Base-by-base conservation (phyloP, 345 rosid genomes). In the Clarkia xantiana region DNA sequence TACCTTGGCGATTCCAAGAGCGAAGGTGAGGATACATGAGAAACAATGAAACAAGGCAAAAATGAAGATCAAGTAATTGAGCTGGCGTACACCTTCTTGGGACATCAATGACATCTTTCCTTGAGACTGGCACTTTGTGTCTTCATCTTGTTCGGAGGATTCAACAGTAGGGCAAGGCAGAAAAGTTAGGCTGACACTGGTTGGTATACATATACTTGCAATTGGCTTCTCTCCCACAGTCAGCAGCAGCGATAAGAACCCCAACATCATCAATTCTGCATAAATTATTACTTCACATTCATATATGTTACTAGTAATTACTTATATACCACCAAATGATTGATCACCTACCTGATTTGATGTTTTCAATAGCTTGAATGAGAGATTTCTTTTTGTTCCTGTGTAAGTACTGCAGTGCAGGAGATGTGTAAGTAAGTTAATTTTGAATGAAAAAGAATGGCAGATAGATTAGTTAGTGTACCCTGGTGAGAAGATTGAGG, bases 1-100 rank as follows among this genome's bases (percentile, higher is more conserved):
- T 67, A 78, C 87, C 87, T 76, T 80, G 60, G 87, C 87, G 77
- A 74, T 72, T 46, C 87, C 83, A 38, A 80, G 73, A 4, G 68
- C 57, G 53, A 76, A 80, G 1, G 71, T 80, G 56, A 72, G 70
- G 20, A 74, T 42, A 64, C 70, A 59, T 2, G 80, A 76, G 14
- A 72, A 43, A 23, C 67, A 68, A 54, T 74, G 87, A 60, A 80
- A 72, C 47, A 70, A 62, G 42, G 87, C 83, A 44, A 80, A 55
- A 55, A 62, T 62, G 61, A 80, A 80, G 3, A 76, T 70, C 46
- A 80, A 52, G 70, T 52, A 70, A 34, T 72, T 76, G n/a, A 80
- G 78, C 39, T 80, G 60, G 49, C 41, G 55, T 12, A 70, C 70
- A 10, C 78, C 87, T 42, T 59, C 47, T 46, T 73, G 66, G 0